A percentile compares a stretch with the other conserved stretches of the same genome.
phyloP scores from a whole-genome alignment of 78 protist species.

The Mantamonas sphyraenae region DNA sequence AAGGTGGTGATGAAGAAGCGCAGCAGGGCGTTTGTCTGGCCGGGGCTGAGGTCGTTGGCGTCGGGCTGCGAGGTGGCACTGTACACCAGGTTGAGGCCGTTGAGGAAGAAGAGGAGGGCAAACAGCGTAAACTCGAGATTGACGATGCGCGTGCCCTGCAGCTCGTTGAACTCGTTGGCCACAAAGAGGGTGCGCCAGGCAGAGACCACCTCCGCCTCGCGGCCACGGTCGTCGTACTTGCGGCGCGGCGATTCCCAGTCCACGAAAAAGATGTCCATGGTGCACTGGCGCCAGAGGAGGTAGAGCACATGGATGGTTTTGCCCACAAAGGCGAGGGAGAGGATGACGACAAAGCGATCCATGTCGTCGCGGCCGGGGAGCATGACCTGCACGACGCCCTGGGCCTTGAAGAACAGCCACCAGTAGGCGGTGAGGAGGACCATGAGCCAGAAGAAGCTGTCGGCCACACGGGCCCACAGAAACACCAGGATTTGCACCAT shows the following conservation, averaged over 20 bases:
- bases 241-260: slow-evolving; percentile 25
- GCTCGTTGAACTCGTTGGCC: slow-evolving; percentile 29
- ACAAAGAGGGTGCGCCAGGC: slow-evolving; percentile 27
- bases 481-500: neutral
- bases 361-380: neutral
- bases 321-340: neutral
- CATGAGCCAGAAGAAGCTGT: neutral
- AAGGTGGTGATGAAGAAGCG: slow-evolving; percentile 5
- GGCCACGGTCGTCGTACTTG: neutral
- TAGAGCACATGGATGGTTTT: neutral
- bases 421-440: neutral
- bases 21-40: neutral
- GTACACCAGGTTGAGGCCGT: neutral
- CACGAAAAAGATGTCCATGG: slow-evolving; percentile 12
- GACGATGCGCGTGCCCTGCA: slow-evolving; percentile 2
- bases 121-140: slow-evolving; percentile 1
- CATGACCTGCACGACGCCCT: neutral
- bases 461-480: neutral
- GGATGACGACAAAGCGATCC: neutral
- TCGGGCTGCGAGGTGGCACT: neutral
- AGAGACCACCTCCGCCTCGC: slow-evolving; percentile 3
- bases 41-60: neutral
- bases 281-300: slow-evolving; percentile 13
- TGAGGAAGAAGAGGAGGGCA: neutral
- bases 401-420: slow-evolving; percentile 1